These are phyloP conservation scores for Endogone sp. DNA, from an alignment of 192 early-diverging fungal genomes.

Conservation along the genomic window DNA sequence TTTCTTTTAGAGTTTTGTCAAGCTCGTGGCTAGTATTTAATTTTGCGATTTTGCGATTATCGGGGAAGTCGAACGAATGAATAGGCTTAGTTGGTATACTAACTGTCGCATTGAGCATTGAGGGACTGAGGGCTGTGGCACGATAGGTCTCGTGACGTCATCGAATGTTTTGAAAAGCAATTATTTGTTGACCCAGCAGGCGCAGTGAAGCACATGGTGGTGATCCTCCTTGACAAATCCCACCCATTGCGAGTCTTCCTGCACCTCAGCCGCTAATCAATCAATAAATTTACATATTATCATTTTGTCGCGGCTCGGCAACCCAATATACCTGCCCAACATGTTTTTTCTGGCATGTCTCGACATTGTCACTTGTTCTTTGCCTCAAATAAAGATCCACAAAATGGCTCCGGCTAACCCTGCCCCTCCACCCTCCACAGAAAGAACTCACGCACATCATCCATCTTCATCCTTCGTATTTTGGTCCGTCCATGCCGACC, in stretches of 20 bases:
- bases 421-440: slow-evolving; percentile 30
- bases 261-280: not conserved
- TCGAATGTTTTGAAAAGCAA: not conserved
- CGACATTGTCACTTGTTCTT: not conserved
- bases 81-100: no score
- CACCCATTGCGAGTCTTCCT: not conserved
- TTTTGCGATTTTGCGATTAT: no score
- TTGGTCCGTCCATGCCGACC: slow-evolving; percentile 76
- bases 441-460: slow-evolving; percentile 93
- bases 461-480: slow-evolving; percentile 88
- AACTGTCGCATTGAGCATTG: no score
- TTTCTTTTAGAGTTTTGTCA: no score
- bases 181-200: not conserved
- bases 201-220: not conserved
- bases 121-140: not conserved
- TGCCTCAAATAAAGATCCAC: not conserved
- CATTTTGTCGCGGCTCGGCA: no score
- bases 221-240: no score
- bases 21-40: no score
- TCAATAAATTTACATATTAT: not conserved
- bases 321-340: no score
- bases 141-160: not conserved
- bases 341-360: not conserved
- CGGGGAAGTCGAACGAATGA: no score
- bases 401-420: not conserved